Conservation (phyloP, 2,329 filamentous ascomycete species). For the Aspergillus felis region DNA sequence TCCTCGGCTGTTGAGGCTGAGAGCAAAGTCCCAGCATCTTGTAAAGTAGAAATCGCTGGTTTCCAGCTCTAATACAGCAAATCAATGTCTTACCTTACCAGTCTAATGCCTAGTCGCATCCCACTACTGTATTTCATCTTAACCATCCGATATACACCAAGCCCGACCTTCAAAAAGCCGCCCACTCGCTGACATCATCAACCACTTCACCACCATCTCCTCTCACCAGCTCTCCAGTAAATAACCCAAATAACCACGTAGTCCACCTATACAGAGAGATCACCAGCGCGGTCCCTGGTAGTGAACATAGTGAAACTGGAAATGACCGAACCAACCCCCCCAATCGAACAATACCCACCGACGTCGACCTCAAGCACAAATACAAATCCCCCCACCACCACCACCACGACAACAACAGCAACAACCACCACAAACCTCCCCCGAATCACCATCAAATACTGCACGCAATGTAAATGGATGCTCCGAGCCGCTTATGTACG, state of each 20-base stretch:
- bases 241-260: background rate
- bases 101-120: slow-evolving; percentile 1
- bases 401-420: background rate
- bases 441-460: slow-evolving; percentile 82
- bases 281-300: background rate
- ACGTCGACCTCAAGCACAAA: background rate
- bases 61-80: background rate
- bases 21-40: slow-evolving; percentile 10
- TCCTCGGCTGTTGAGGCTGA: slow-evolving; percentile 5
- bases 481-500: slow-evolving; percentile 77
- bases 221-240: background rate
- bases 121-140: background rate
- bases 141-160: background rate
- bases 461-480: slow-evolving; percentile 93
- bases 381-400: slow-evolving; percentile 1
- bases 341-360: slow-evolving; percentile 9
- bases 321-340: slow-evolving; percentile 15
- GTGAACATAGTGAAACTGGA: background rate
- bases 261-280: background rate
- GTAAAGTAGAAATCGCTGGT: slow-evolving; percentile 15
- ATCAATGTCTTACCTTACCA: slow-evolving; percentile 5
- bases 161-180: background rate
- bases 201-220: slow-evolving; percentile 8
- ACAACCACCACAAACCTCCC: slow-evolving; percentile 50
- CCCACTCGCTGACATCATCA: slow-evolving; percentile 30